Evolutionary conservation across 805 yeast species (phyloP).

Genomic region (Hanseniaspora taiwanica): DNA sequence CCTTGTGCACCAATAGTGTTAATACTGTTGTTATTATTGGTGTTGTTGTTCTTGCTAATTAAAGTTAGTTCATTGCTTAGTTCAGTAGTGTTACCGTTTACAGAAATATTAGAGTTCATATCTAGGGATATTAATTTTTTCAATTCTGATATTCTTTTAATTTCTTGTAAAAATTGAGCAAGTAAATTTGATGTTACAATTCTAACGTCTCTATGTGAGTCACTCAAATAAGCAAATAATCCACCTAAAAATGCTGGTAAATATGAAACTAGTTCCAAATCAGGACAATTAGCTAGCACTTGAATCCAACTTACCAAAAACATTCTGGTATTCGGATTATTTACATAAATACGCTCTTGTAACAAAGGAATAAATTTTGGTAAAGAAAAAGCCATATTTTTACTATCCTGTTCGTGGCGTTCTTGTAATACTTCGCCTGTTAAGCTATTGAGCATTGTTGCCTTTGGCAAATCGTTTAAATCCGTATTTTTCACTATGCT

Average conservation of each 20-base stretch:
- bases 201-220: constrained; percentile 75
- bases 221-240: constrained; percentile 63
- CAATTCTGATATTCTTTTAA: constrained; percentile 61
- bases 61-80: background rate
- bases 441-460: constrained; percentile 34
- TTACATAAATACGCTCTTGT: constrained; percentile 80
- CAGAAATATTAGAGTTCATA: background rate
- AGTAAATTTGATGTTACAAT: constrained; percentile 71
- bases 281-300: constrained; percentile 85
- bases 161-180: constrained; percentile 65
- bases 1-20: too few species aligned
- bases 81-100: constrained; percentile 1
- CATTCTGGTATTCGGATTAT: constrained; percentile 84
- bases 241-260: constrained; percentile 81
- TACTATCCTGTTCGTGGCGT: constrained; percentile 44
- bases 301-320: constrained; percentile 90
- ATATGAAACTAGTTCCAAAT: constrained; percentile 73
- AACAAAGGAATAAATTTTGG: constrained; percentile 84
- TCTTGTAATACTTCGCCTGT: constrained; percentile 49
- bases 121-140: constrained; percentile 30
- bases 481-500: constrained; percentile 44
- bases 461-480: constrained; percentile 29
- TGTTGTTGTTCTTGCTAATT: background rate
- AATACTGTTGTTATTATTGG: too few species aligned
- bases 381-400: constrained; percentile 54